Conservation (phyloP, 2,329 filamentous ascomycete species). For the Shiraia sp. region DNA sequence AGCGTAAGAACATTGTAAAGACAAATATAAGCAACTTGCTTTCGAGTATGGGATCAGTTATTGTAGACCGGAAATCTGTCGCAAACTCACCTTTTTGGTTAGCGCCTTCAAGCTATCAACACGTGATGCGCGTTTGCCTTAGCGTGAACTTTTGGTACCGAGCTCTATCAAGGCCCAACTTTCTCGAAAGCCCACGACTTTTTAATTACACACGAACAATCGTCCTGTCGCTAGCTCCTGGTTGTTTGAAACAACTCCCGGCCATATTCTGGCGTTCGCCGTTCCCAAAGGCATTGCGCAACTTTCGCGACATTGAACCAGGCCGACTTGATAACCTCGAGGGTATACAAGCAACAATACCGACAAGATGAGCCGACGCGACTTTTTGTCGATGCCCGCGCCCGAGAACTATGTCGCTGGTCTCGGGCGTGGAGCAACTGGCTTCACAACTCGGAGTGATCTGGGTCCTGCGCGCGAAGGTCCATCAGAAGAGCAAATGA, state of each 20-base stretch:
- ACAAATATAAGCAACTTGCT: too few species aligned
- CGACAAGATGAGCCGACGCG: slow-evolving; percentile 66
- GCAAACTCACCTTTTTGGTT: slow-evolving; percentile 27
- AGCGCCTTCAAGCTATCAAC: slow-evolving; percentile 11
- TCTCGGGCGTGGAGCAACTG: slow-evolving; percentile 95
- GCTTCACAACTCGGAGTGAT: slow-evolving; percentile 97
- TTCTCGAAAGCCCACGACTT: too few species aligned
- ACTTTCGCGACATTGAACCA: not conserved
- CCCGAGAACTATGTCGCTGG: slow-evolving; percentile 77
- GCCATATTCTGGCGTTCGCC: not conserved
- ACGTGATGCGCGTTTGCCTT: slow-evolving; percentile 24
- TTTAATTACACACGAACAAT: too few species aligned
- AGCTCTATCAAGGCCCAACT: too few species aligned
- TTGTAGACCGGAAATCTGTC: slow-evolving; percentile 5
- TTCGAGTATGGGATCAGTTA: too few species aligned
- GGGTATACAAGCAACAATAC: slow-evolving; percentile 5
- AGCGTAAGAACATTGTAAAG: too few species aligned
- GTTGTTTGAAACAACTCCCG: too few species aligned
- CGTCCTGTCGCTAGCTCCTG: too few species aligned
- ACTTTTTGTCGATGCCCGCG: slow-evolving; percentile 83
- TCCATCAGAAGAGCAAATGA: slow-evolving; percentile 96
- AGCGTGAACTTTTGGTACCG: slow-evolving; percentile 18
- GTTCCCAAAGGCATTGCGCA: not conserved
- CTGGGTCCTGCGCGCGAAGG: slow-evolving; percentile 93
- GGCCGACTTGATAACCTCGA: not conserved